Base-by-base conservation (phyloP, 495 filamentous ascomycete species). In the Rhypophila decipiens region DNA sequence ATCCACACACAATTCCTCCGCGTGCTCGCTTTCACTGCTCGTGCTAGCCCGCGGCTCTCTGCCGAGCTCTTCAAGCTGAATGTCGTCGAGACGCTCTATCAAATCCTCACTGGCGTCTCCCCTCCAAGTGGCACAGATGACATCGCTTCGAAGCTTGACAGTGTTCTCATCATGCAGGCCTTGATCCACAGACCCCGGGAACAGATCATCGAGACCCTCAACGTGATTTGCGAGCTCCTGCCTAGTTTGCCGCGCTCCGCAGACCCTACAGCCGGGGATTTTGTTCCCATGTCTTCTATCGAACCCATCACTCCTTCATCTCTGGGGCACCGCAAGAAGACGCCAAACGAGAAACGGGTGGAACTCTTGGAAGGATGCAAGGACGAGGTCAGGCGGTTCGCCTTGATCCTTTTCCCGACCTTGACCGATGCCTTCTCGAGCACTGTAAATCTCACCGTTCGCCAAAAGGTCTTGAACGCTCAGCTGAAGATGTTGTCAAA, bases 401-500 rank as follows among this genome's bases (percentile, higher is more conserved):
- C 90, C 10, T 80, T 93, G 49, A 90, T 99, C 42, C 71, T 99
- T n/a, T 83, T 99, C 49, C 94, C 94, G 4, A 99, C 94, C 13
- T 72, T 99, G 31, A 97, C 94, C 15, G 90, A 99, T 58, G 94
- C 90, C 2, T 99, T 93, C 59, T 95, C 93, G 2, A 97, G 93
- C 66, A 99, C 94, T 3, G 91, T 99, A 47, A 99, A 99, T 61
- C 71, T 97, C n/a, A 86, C 76, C 41, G 94, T 99, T 13, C 88
- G 94, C n/a, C 88, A 97, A 57, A 96, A 94, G 70, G 94, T 97
- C 15, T 75, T 99, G 35, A 86, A 82, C 24, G 93, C 94, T 17
- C 94, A 99, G 54, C 72, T 97, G 24, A 96, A 97, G 70, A 97
- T 99, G 90, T 78, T 99, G 11, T 95, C 90, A n/a, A 95, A 96